Percentiles rank a stretch among this genome's conserved stretches.
These are phyloP conservation scores for Suillus decipiens DNA, from an alignment of 768 basidiomycete genomes.

Conservation along the genomic window DNA sequence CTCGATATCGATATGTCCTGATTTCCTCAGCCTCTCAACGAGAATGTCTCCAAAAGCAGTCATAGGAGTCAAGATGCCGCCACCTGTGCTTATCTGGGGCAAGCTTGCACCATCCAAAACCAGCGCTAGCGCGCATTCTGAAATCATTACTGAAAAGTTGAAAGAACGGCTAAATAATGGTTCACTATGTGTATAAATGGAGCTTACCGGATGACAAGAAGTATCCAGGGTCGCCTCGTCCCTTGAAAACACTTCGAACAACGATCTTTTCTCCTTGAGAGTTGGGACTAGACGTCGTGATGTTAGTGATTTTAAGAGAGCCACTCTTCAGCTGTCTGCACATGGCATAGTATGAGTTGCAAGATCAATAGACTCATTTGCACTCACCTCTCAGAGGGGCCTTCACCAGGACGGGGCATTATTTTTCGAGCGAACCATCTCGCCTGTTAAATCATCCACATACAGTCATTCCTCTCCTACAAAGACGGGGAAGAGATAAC, in stretches of 20 bases:
- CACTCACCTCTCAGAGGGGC: constrained; percentile 62
- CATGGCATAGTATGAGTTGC: neutral
- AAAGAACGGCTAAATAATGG: constrained; percentile 8
- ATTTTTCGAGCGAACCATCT: constrained; percentile 57
- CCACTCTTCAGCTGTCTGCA: constrained; percentile 61
- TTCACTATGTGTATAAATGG: constrained; percentile 1
- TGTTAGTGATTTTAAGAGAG: constrained; percentile 62
- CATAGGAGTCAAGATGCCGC: constrained; percentile 84
- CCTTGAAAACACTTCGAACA: constrained; percentile 63
- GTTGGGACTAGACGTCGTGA: constrained; percentile 60
- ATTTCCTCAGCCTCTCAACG: constrained; percentile 62
- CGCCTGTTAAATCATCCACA: constrained; percentile 37
- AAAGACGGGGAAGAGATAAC: constrained; percentile 17
- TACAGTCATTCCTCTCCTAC: neutral
- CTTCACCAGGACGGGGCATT: constrained; percentile 55
- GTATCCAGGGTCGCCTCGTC: constrained; percentile 81
- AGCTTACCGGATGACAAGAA: constrained; percentile 52
- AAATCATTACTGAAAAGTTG: constrained; percentile 61
- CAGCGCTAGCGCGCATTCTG: constrained; percentile 76
- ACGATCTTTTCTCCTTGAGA: constrained; percentile 39
- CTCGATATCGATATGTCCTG: constrained; percentile 57
- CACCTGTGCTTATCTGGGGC: constrained; percentile 56
- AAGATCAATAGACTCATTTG: constrained; percentile 24
- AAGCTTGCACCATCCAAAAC: constrained; percentile 57
- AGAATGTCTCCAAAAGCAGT: constrained; percentile 80